These are phyloP conservation scores for Biscogniauxia mediterranea DNA, from an alignment of 2,329 filamentous ascomycete species.

Conservation along the genomic window DNA sequence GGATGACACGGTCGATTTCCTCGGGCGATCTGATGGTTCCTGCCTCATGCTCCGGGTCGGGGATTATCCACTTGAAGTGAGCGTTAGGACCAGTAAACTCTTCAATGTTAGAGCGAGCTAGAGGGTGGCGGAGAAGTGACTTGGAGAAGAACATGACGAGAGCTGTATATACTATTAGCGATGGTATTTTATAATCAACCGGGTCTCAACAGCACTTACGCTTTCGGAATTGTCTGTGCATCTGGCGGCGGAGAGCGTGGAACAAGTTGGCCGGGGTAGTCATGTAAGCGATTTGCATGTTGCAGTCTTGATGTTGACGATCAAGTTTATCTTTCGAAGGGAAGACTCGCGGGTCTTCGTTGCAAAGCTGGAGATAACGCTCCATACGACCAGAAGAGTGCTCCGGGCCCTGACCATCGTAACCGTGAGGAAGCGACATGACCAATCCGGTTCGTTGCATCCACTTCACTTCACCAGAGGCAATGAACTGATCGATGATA, in stretches of 20 bases:
- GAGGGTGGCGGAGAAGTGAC: slow-evolving; percentile 87
- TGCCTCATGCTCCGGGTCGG: slow-evolving; percentile 78
- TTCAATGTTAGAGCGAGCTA: slow-evolving; percentile 85
- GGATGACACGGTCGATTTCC: slow-evolving; percentile 88
- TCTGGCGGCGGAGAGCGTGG: slow-evolving; percentile 93
- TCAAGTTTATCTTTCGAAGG: slow-evolving; percentile 84
- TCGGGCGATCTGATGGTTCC: slow-evolving; percentile 74
- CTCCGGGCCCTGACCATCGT: slow-evolving; percentile 96
- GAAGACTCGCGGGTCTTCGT: slow-evolving; percentile 95
- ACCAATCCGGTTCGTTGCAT: slow-evolving; percentile 96
- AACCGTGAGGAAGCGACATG: slow-evolving; percentile 94
- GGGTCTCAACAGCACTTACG: slow-evolving; percentile 57
- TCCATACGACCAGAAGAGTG: slow-evolving; percentile 97
- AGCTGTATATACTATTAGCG: slow-evolving; percentile 50
- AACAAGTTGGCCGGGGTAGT: slow-evolving; percentile 96
- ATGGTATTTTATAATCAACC: slow-evolving; percentile 1
- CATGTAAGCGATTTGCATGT: slow-evolving; percentile 98
- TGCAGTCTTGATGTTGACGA: slow-evolving; percentile 98
- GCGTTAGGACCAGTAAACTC: slow-evolving; percentile 82
- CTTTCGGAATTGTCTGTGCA: slow-evolving; percentile 99
- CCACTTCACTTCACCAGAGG: slow-evolving; percentile 97
- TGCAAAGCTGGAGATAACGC: slow-evolving; percentile 94
- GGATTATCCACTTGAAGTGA: slow-evolving; percentile 96
- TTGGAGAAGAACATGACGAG: slow-evolving; percentile 99
- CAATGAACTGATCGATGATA: slow-evolving; percentile 98